Percentiles rank a stretch among this genome's conserved stretches.
Evolutionary conservation across 2,329 filamentous ascomycete genomes (phyloP).

Genomic region (Trichoderma oligosporum): DNA sequence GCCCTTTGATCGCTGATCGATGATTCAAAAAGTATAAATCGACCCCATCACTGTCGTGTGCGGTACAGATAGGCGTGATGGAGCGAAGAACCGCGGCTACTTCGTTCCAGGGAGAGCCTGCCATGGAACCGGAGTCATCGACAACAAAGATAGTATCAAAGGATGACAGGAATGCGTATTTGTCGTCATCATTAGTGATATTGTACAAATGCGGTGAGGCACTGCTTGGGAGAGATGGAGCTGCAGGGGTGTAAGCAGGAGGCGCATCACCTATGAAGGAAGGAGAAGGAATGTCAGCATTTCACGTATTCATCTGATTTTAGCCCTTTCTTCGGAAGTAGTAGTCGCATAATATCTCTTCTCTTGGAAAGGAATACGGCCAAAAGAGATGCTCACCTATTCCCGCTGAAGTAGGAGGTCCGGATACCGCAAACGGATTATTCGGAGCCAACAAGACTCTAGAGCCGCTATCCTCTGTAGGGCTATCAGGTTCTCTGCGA

Average conservation of each 20-base stretch:
- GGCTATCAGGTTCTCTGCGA: slow-evolving; percentile 22
- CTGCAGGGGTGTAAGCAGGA: slow-evolving; percentile 32
- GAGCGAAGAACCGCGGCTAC: slow-evolving; percentile 64
- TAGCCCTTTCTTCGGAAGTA: not conserved
- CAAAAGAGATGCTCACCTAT: not conserved
- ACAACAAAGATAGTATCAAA: slow-evolving; percentile 91
- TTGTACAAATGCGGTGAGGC: slow-evolving; percentile 24
- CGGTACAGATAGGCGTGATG: slow-evolving; percentile 78
- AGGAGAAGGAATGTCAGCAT: not conserved
- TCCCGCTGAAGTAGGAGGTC: not conserved
- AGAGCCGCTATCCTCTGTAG: not conserved
- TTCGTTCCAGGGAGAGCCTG: slow-evolving; percentile 70
- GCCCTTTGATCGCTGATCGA: slow-evolving; percentile 38
- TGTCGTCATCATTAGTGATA: slow-evolving; percentile 53
- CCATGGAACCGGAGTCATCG: slow-evolving; percentile 90
- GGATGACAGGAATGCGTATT: slow-evolving; percentile 67
- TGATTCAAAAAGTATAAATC: slow-evolving; percentile 91
- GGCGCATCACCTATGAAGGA: slow-evolving; percentile 29
- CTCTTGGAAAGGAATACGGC: not conserved
- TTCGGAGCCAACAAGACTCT: not conserved
- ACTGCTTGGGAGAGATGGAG: slow-evolving; percentile 16
- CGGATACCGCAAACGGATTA: slow-evolving; percentile 16
- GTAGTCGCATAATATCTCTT: not conserved
- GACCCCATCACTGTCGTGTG: slow-evolving; percentile 76
- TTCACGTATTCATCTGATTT: not conserved